Evolutionary conservation across 1,284 basidiomycete species (phyloP), one percentile per base, ranked within the genome.

Genomic region (Earliella scabrosa): DNA sequence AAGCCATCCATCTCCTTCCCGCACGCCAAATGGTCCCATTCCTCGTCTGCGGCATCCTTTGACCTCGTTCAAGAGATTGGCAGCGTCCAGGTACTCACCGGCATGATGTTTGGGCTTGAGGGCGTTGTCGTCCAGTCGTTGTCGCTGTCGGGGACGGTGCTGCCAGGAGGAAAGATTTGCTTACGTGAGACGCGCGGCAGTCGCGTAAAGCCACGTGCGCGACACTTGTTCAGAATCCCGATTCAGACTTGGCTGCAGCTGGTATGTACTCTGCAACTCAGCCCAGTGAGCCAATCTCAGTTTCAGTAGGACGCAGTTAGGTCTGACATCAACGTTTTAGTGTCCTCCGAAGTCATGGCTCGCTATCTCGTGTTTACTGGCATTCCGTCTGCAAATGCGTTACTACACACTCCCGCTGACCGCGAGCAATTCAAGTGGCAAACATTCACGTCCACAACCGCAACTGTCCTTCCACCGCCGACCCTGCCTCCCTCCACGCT

Each of bases 401-500:
- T 41, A 11, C 23, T 24, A 20, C 13, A 10, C 39, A 24, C 21
- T 2, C 39, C 2, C 9, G 10, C 23, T 41, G 21, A 24, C 8
- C 9, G n/a, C 2, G 23, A 41, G 11, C 11, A 13, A 23, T n/a
- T n/a, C n/a, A n/a, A n/a, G n/a, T 41, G 39, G 39, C 21, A 14
- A 11, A 41, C 7, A 41, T 11, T 41, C 4, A 14, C 13, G 11
- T 20, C 39, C 23, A 9, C 21, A 16, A 11, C 31, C 13, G 8
- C 45, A 34, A 34, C 8, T 18, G 18, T 3, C 29, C 44, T 14
- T 8, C n/a, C 29, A 14, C 43, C 48, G 11, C 58, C 58, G 10
- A 58, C 56, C 39, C 49, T 65, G 8, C 82, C 79, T 9, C 75
- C 76, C 9, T 80, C 79, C 20, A 85, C 83, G 0, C 64, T 88